phyloP scores from a whole-genome alignment of 306 rosid genomes.

The Trifolium dubium region DNA sequence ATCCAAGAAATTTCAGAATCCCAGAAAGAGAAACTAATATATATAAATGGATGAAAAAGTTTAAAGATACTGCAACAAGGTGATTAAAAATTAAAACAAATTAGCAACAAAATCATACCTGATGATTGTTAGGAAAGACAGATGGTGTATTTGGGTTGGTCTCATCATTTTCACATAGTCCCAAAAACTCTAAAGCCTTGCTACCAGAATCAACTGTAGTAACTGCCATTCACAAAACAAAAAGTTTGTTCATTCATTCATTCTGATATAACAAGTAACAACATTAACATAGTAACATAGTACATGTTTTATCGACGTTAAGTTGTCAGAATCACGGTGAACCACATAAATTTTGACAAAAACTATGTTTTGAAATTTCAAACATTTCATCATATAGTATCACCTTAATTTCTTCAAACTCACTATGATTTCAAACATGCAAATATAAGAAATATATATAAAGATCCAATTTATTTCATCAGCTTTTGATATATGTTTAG shows the following conservation, averaged over 20 bases:
- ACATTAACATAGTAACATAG: not conserved
- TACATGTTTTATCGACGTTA: no score
- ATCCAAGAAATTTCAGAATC: slow-evolving; percentile 39
- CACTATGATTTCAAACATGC: no score
- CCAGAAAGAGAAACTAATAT: slow-evolving; percentile 30
- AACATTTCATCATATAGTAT: no score
- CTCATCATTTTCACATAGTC: slow-evolving; percentile 62
- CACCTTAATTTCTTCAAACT: no score
- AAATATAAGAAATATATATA: not conserved
- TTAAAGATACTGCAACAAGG: not conserved
- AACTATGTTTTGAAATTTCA: no score
- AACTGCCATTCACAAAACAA: slow-evolving; percentile 57
- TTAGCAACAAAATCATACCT: slow-evolving; percentile 54
- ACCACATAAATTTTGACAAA: no score
- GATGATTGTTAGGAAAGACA: slow-evolving; percentile 57
- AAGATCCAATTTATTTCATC: not conserved
- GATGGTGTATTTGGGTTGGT: slow-evolving; percentile 54
- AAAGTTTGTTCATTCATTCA: not conserved
- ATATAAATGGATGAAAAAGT: not conserved
- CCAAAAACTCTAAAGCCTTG: slow-evolving; percentile 92
- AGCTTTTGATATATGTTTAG: not conserved
- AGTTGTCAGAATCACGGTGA: no score
- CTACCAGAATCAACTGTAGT: slow-evolving; percentile 98
- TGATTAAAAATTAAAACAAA: slow-evolving; percentile 21
- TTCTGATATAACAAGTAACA: not conserved